These are phyloP conservation scores for Durusdinium trenchii DNA, from an alignment of 73 alveolate species.

Conservation along the genomic window DNA sequence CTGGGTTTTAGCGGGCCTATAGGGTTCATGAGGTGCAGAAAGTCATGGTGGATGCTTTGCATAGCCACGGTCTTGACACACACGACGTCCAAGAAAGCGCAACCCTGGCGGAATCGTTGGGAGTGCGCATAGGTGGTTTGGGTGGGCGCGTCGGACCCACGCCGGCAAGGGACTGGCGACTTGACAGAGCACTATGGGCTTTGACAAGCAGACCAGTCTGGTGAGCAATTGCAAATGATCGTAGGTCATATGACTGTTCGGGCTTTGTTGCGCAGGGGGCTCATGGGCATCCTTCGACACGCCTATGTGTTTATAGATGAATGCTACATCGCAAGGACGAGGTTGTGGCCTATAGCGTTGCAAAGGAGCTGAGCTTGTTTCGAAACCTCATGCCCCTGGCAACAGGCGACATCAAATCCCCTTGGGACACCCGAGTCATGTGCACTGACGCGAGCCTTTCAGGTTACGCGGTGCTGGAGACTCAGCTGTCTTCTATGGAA, in stretches of 20 bases:
- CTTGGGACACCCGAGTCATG: not conserved
- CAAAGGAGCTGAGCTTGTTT: not conserved
- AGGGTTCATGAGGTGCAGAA: not conserved
- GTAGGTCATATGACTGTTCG: not conserved
- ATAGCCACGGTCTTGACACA: not conserved
- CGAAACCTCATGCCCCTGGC: not conserved
- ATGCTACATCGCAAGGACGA: not conserved
- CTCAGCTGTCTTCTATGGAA: not conserved
- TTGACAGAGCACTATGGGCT: not conserved
- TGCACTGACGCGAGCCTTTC: too few relatives aligned
- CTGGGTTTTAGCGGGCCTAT: not conserved
- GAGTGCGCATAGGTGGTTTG: not conserved
- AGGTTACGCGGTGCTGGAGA: not conserved
- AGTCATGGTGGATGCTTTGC: not conserved
- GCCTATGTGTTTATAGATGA: not conserved
- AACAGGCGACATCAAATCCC: not conserved
- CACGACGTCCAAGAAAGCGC: not conserved
- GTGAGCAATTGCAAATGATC: not conserved
- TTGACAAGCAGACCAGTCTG: not conserved
- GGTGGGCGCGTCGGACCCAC: not conserved
- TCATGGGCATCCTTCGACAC: not conserved
- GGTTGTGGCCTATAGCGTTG: not conserved
- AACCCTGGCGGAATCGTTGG: not conserved
- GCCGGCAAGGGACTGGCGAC: constrained; percentile 7
- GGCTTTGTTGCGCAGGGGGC: not conserved